Evolutionary conservation across 164 flowering plant genomes (phyloP).

Genomic region (Magnolia sinica): DNA sequence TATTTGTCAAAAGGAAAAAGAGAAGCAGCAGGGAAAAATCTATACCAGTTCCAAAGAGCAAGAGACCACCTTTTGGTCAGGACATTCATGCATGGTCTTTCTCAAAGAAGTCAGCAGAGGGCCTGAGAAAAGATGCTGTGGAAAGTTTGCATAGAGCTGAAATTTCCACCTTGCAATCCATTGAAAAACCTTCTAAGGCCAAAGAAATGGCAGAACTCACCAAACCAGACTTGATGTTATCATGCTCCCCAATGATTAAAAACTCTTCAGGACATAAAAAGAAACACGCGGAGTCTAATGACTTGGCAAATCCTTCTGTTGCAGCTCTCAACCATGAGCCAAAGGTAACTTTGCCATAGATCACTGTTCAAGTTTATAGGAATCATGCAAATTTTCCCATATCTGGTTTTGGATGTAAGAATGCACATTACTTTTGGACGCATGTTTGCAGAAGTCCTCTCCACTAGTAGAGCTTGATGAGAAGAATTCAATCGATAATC

Average conservation of each 20-base stretch:
- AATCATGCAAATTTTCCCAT: not conserved
- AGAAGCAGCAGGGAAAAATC: not conserved
- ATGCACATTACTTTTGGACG: not conserved
- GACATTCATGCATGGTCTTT: constrained; percentile 32
- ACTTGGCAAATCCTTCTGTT: constrained; percentile 23
- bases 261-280: constrained; percentile 37
- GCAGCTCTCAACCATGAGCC: constrained; percentile 21
- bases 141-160: constrained; percentile 13
- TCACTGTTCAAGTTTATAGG: not conserved
- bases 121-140: constrained; percentile 21
- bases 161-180: constrained; percentile 16
- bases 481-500: constrained; percentile 12
- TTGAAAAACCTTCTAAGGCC: constrained; percentile 8
- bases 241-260: constrained; percentile 31
- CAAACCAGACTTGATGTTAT: constrained; percentile 34
- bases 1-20: constrained; percentile 36
- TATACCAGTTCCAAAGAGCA: constrained; percentile 52
- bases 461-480: constrained; percentile 10
- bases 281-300: constrained; percentile 25
- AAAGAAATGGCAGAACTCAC: constrained; percentile 13
- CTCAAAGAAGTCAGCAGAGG: constrained; percentile 27
- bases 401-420: not conserved
- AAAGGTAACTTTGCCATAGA: constrained; percentile 31
- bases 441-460: constrained; percentile 30
- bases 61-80: constrained; percentile 41